Conservation (phyloP, 768 basidiomycete species). For the button mushroom (Agaricus bisporus) region DNA sequence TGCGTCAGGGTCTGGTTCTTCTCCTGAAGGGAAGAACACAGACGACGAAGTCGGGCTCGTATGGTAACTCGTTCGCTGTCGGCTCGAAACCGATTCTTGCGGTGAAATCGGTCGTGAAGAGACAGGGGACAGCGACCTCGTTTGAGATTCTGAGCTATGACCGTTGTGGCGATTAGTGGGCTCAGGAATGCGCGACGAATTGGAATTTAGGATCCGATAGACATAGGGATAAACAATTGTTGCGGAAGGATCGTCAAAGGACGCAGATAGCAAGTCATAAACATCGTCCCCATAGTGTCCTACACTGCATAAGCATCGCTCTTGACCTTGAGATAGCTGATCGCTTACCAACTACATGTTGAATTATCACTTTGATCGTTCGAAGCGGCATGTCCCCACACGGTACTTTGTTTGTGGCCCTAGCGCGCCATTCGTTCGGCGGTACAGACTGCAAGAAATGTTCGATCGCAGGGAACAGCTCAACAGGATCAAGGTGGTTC, state of each 20-base stretch:
- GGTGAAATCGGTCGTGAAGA: conserved; percentile 72
- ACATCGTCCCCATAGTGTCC: conserved; percentile 85
- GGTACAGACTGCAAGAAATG: conserved; percentile 90
- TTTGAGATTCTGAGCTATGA: conserved; percentile 27
- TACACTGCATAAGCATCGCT: conserved; percentile 20
- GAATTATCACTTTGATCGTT: conserved; percentile 97
- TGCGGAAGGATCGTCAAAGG: conserved; percentile 96
- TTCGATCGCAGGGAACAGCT: conserved; percentile 88
- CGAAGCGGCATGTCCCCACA: conserved; percentile 97
- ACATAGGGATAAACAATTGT: conserved; percentile 96
- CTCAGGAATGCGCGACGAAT: conserved; percentile 37
- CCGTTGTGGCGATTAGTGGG: conserved; percentile 28
- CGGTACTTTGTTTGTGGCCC: conserved; percentile 86
- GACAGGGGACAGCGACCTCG: conserved; percentile 48
- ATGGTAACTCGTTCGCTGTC: conserved; percentile 54
- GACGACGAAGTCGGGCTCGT: conserved; percentile 69
- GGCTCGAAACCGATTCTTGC: conserved; percentile 50
- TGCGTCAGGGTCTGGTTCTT: conserved; percentile 85
- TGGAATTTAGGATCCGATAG: conserved; percentile 82
- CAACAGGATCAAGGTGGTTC: conserved; percentile 74
- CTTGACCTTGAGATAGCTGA: neutral
- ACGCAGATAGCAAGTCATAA: conserved; percentile 83
- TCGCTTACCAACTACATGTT: conserved; percentile 88
- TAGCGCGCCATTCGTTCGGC: conserved; percentile 92
- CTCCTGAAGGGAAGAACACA: conserved; percentile 45